phyloP scores from a whole-genome alignment of 495 filamentous ascomycete species.

The Xylaria telfairii region DNA sequence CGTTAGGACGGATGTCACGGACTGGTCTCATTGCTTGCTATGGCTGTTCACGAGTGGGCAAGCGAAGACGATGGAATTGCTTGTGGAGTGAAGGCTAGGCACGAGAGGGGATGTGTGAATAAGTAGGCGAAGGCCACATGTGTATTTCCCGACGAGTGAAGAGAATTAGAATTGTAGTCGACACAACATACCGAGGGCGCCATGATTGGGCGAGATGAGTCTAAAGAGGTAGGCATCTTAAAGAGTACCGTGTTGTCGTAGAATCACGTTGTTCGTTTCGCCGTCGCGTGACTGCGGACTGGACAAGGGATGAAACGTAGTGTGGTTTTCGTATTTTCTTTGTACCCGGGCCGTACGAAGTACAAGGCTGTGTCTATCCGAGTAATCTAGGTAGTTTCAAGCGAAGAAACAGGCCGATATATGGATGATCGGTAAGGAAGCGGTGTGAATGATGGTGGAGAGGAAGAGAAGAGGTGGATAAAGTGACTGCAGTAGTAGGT shows the following conservation, averaged over 20 bases:
- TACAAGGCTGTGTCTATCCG: neutral
- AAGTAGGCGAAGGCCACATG: neutral
- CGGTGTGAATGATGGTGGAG: neutral
- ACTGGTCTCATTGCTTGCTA: neutral
- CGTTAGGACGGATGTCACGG: neutral
- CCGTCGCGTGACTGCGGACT: slow-evolving; percentile 1
- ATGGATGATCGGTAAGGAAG: neutral
- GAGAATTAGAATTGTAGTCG: neutral
- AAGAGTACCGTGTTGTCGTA: neutral
- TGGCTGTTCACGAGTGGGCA: neutral
- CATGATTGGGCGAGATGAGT: slow-evolving; percentile 80
- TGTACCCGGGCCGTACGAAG: neutral
- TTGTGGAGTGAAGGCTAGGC: slow-evolving; percentile 22
- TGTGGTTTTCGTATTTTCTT: slow-evolving; percentile 13
- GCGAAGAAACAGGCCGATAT: neutral
- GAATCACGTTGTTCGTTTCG: neutral
- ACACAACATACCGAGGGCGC: slow-evolving; percentile 68
- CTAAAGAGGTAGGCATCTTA: slow-evolving; percentile 69
- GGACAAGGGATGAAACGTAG: slow-evolving; percentile 7
- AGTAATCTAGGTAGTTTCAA: no score
- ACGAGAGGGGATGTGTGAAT: neutral
- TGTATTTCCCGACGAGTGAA: neutral
- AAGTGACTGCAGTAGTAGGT: neutral
- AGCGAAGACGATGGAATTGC: slow-evolving; percentile 1
- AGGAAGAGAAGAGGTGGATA: neutral